Conservation (phyloP, 331 rosid genomes). For the Cydonia oblonga region DNA sequence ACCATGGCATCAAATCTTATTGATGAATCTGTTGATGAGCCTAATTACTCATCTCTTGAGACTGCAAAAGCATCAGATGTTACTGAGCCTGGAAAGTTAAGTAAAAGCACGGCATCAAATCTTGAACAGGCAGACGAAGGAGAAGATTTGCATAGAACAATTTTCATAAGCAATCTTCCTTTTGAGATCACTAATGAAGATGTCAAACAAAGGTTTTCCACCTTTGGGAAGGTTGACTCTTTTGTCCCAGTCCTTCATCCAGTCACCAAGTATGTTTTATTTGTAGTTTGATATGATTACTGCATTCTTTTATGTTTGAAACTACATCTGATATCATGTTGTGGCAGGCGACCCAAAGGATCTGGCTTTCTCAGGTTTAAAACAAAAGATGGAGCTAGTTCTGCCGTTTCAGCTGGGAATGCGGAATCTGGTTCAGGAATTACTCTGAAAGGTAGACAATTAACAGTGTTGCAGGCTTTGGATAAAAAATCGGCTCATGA, state of each 20-base stretch:
- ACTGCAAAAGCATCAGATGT: constrained; percentile 29
- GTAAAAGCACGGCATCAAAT: constrained; percentile 19
- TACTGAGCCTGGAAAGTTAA: constrained; percentile 33
- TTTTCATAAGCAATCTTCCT: constrained; percentile 78
- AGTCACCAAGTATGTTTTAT: constrained; percentile 61
- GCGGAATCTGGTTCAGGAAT: constrained; percentile 62
- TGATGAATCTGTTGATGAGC: constrained; percentile 22
- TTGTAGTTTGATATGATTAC: not conserved
- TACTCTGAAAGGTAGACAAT: constrained; percentile 68
- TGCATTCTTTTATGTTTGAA: constrained; percentile 5
- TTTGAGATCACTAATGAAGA: constrained; percentile 69
- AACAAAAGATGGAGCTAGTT: constrained; percentile 51
- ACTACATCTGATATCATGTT: constrained; percentile 8
- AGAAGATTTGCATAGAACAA: constrained; percentile 59
- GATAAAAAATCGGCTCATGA: constrained; percentile 88
- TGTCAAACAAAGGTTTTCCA: constrained; percentile 72
- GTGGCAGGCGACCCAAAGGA: constrained; percentile 83
- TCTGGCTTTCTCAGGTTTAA: constrained; percentile 91
- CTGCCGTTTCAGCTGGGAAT: constrained; percentile 62
- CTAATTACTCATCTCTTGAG: constrained; percentile 28
- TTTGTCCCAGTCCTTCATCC: constrained; percentile 79
- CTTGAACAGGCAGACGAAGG: constrained; percentile 36
- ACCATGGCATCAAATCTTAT: not conserved
- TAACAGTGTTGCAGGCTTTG: constrained; percentile 72
- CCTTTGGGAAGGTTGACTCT: constrained; percentile 73